Evolutionary conservation across 1,284 basidiomycete genomes (phyloP).

Genomic region (Anthracocystis setariae): DNA sequence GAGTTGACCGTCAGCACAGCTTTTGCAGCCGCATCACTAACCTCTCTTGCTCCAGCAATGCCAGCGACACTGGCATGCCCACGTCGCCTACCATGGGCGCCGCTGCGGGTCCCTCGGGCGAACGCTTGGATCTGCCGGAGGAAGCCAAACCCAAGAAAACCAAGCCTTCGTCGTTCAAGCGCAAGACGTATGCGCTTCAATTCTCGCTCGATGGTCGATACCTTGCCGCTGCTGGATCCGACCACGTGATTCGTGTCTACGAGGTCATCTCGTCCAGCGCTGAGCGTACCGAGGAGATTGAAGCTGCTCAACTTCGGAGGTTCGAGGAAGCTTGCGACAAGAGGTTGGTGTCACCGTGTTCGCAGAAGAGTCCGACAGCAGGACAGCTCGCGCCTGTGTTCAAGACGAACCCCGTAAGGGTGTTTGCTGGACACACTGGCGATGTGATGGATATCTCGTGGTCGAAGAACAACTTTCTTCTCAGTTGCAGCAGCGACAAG

Average conservation of each 20-base stretch:
- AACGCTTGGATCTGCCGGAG: constrained; percentile 8
- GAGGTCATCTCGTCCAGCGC: constrained; percentile 40
- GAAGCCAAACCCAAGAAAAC: constrained; percentile 4
- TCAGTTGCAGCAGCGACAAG: constrained; percentile 69
- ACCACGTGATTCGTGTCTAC: constrained; percentile 64
- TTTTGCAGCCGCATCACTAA: constrained; percentile 18
- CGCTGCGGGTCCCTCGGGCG: constrained; percentile 6
- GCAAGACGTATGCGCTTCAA: constrained; percentile 65
- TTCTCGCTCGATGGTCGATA: constrained; percentile 67
- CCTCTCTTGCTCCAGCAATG: constrained; percentile 12
- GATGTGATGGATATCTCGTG: constrained; percentile 68
- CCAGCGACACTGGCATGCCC: constrained; percentile 6
- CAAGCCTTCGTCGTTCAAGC: constrained; percentile 27
- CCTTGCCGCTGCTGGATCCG: constrained; percentile 67
- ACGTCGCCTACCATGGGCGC: constrained; percentile 21
- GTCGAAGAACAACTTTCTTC: constrained; percentile 69
- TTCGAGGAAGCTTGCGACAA: constrained; percentile 6
- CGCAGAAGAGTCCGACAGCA: background rate
- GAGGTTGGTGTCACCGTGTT: constrained; percentile 2
- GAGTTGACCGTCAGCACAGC: constrained; percentile 27
- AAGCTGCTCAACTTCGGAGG: constrained; percentile 13
- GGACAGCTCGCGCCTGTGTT: constrained; percentile 47
- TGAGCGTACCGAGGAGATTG: constrained; percentile 40
- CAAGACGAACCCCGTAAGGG: constrained; percentile 56
- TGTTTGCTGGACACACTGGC: constrained; percentile 65